Conservation (phyloP, 306 rosid species). For the Dalbergia cultrata region DNA sequence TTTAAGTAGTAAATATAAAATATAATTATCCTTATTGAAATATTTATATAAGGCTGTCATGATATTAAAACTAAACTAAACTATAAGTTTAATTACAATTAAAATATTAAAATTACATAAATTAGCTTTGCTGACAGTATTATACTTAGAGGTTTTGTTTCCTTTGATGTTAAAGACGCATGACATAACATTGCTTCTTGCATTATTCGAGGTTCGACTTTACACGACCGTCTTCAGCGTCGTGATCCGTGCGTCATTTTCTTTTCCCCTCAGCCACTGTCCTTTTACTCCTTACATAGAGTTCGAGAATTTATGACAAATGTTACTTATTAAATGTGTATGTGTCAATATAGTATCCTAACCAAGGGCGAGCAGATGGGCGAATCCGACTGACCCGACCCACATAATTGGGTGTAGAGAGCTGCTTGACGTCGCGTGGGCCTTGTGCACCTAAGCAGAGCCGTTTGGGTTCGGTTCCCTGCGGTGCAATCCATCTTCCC, state of each 20-base stretch:
- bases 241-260: constrained; percentile 54
- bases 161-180: background rate
- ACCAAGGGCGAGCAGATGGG: background rate
- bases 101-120: too few relatives aligned
- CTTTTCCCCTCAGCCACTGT: background rate
- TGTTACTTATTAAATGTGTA: too few relatives aligned
- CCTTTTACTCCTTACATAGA: background rate
- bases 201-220: background rate
- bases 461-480: constrained; percentile 3
- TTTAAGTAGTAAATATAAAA: too few relatives aligned
- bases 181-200: background rate
- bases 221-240: constrained; percentile 47
- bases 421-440: background rate
- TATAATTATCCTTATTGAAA: too few relatives aligned
- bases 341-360: too few relatives aligned
- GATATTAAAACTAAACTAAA: too few relatives aligned
- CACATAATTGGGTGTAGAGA: background rate
- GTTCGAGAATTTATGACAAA: background rate
- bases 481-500: background rate
- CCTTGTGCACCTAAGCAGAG: background rate
- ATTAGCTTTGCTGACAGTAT: too few relatives aligned
- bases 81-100: too few relatives aligned
- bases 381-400: too few relatives aligned
- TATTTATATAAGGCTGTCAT: too few relatives aligned
- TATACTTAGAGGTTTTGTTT: constrained; percentile 10